A percentile compares a stretch with the other conserved stretches of the same genome.
These are phyloP conservation scores for Keqinozyma sinolaborantium DNA, from an alignment of 1,139 yeast species.

Conservation along the genomic window DNA sequence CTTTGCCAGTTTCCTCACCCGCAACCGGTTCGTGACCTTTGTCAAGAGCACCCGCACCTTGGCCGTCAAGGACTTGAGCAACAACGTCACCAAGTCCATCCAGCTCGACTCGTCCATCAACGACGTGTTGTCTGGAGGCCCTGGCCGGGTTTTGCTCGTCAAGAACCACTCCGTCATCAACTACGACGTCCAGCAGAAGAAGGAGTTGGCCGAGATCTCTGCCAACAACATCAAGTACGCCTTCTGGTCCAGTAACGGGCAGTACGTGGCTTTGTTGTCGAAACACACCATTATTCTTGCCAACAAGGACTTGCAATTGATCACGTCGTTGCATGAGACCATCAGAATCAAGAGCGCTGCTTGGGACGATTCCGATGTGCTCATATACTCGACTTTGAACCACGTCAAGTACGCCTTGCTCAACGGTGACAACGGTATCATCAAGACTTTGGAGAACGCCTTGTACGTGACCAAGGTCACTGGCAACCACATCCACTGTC, in stretches of 20 bases:
- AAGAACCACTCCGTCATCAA: slow-evolving; percentile 71
- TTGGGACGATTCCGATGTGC: slow-evolving; percentile 93
- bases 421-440: slow-evolving; percentile 93
- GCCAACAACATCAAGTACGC: slow-evolving; percentile 85
- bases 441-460: slow-evolving; percentile 90
- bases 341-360: slow-evolving; percentile 96
- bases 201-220: slow-evolving; percentile 64
- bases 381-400: slow-evolving; percentile 89
- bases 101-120: slow-evolving; percentile 68
- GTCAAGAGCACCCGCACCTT: slow-evolving; percentile 60
- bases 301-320: slow-evolving; percentile 69
- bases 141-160: slow-evolving; percentile 78
- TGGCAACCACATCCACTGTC: slow-evolving; percentile 72
- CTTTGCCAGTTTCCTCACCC: slow-evolving; percentile 85
- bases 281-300: slow-evolving; percentile 93
- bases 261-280: slow-evolving; percentile 81
- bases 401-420: slow-evolving; percentile 91
- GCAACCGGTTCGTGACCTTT: slow-evolving; percentile 89
- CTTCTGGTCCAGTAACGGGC: slow-evolving; percentile 86
- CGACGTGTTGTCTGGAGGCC: slow-evolving; percentile 76
- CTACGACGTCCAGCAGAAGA: slow-evolving; percentile 92
- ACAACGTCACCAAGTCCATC: slow-evolving; percentile 76
- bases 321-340: slow-evolving; percentile 92
- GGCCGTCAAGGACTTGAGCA: slow-evolving; percentile 80
- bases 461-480: slow-evolving; percentile 73